Base-by-base conservation (phyloP, 139 green algal genomes). In the Tetraselmis striata region DNA sequence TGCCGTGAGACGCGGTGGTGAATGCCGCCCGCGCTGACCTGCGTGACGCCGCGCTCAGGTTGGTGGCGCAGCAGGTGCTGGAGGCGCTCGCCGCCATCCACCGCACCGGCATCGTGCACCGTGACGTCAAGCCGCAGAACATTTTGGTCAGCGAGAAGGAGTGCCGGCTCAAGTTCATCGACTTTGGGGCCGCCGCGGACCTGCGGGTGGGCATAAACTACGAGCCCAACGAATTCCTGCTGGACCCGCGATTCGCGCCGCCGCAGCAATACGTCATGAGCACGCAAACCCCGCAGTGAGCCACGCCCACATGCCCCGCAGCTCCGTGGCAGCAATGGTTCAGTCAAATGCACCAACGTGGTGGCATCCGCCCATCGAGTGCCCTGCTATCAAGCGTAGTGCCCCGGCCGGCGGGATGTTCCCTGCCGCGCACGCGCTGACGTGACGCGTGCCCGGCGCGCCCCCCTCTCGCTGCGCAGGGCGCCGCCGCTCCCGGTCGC, bases 201-300 rank as follows among this genome's bases (percentile, higher is more conserved):
- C 88, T 98, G 84, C 87, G 95, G 67, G 85, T 97, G 27, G 89
- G 94, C 82, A 96, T 97, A 88, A 98, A 98, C 90, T 98, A 98
- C 85, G 90, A 94, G 45, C 95, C 95, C 59, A 96, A 95, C 77
- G 94, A 98, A 88, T 97, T 94, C 89, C 88, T 98, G 82, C 88
- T 98, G 77, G 95, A 98, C 83, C 95, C 94, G 27, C 88, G 94
- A 85, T 98, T 96, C 85, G 91, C 93, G 0, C 94, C 95, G 1
- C 95, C 95, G 0, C 89, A 98, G 92, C 94, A 98, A 90, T 98
- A 98, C 88, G 91, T 98, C 81, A 98, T 98, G 94, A 89, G 76
- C 86, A 88, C 82, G 26, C 79, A 83, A 59, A 91, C 88, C 24
- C 88, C 88, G 0, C 59, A 83, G 85, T 86, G 32, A 30, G 78